Evolutionary conservation across 2,329 filamentous ascomycete species (phyloP).

Genomic region (Microdochium trichocladiopsis): DNA sequence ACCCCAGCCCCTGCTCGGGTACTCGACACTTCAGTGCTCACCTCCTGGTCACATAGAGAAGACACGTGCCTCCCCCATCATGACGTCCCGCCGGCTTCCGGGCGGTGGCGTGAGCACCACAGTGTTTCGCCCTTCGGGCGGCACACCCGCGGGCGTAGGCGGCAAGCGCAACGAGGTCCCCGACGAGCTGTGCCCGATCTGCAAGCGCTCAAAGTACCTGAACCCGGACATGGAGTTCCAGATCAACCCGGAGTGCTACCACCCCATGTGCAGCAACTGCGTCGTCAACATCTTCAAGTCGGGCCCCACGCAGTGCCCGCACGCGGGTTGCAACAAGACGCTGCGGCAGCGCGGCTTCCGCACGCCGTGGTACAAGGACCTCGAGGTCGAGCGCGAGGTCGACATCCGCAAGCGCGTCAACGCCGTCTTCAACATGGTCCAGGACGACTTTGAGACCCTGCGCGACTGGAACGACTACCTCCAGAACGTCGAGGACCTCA

Average conservation of each 20-base stretch:
- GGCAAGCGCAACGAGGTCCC: conserved; percentile 14
- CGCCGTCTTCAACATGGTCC: conserved; percentile 74
- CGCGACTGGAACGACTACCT: conserved; percentile 89
- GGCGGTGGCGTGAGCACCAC: neutral
- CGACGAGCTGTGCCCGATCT: conserved; percentile 86
- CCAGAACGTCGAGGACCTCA: conserved; percentile 83
- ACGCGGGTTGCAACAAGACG: conserved; percentile 81
- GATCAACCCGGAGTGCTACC: conserved; percentile 98
- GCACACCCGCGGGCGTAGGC: neutral
- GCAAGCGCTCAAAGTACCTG: conserved; percentile 93
- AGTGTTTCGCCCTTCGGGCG: neutral
- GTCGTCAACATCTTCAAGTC: conserved; percentile 90
- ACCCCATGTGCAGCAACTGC: conserved; percentile 96
- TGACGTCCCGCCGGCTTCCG: neutral
- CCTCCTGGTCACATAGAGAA: too few relatives aligned
- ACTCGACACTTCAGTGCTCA: too few relatives aligned
- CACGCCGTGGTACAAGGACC: conserved; percentile 81
- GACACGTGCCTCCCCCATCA: too few relatives aligned
- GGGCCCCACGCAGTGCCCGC: conserved; percentile 86
- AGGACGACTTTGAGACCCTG: conserved; percentile 86
- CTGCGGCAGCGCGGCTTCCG: conserved; percentile 80
- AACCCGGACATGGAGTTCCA: conserved; percentile 92
- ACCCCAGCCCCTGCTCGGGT: too few relatives aligned
- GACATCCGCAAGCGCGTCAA: conserved; percentile 80
- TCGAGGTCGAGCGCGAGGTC: conserved; percentile 84